phyloP scores from a whole-genome alignment of 331 rosid species.

The Spiraea crenata region DNA sequence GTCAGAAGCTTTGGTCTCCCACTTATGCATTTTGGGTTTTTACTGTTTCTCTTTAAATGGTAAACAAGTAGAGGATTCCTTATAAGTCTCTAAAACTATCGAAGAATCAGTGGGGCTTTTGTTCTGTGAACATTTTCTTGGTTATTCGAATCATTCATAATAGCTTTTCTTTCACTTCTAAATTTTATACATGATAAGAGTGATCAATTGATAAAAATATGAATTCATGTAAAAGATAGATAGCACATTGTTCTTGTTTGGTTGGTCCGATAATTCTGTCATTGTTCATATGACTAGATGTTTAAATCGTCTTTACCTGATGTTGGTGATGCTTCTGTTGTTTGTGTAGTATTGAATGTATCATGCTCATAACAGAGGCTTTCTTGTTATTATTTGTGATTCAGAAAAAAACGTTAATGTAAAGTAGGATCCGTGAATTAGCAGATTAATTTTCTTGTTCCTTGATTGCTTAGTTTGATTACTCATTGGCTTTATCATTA shows the following conservation, averaged over 20 bases:
- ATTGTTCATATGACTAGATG: background rate
- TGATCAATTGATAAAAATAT: too few relatives aligned
- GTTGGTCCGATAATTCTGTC: background rate
- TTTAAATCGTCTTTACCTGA: background rate
- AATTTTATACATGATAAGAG: background rate
- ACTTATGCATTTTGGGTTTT: background rate
- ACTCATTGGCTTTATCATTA: background rate
- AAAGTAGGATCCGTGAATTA: too few relatives aligned
- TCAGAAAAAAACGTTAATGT: too few relatives aligned
- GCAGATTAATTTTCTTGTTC: too few relatives aligned
- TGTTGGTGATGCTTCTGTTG: background rate
- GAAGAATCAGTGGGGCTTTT: background rate
- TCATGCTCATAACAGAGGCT: too few relatives aligned
- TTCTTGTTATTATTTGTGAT: too few relatives aligned
- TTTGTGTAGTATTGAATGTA: background rate
- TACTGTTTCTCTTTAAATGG: background rate
- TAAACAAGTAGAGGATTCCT: background rate
- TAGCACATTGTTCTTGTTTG: constrained; percentile 1
- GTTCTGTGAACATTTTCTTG: background rate
- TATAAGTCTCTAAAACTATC: background rate
- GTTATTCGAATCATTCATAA: background rate
- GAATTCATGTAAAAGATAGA: background rate
- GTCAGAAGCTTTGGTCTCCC: constrained; percentile 1
- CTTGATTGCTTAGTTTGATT: too few relatives aligned
- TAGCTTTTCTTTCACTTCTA: too few relatives aligned